phyloP scores from a whole-genome alignment of 164 flowering plant species.

The Saururus chinensis region DNA sequence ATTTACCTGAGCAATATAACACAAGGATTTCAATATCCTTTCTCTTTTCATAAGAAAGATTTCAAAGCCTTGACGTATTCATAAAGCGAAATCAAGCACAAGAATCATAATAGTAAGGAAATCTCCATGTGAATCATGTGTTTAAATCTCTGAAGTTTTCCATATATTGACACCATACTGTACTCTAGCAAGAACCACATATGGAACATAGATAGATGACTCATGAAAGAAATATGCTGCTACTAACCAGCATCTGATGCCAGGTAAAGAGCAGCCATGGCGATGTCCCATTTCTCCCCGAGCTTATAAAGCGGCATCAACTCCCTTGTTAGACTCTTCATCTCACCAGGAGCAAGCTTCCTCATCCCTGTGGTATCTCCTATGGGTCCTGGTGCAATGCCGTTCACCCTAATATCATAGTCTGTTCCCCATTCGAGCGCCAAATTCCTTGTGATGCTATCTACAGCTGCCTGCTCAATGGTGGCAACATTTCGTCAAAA shows the following conservation, averaged over 20 bases:
- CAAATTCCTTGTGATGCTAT: constrained; percentile 63
- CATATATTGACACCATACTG: background rate
- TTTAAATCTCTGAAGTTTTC: background rate
- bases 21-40: background rate
- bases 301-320: constrained; percentile 47
- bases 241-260: constrained; percentile 71
- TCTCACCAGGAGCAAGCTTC: constrained; percentile 67
- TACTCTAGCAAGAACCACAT: background rate
- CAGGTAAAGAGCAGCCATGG: constrained; percentile 82
- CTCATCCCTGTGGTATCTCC: constrained; percentile 67
- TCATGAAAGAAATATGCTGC: background rate
- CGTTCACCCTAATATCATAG: constrained; percentile 87
- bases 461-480: constrained; percentile 70
- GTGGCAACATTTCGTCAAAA: background rate
- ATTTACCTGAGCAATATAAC: constrained; percentile 33
- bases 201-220: background rate
- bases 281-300: constrained; percentile 93
- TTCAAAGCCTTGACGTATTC: background rate
- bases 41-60: too few relatives aligned
- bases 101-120: background rate
- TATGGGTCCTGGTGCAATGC: constrained; percentile 92
- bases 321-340: constrained; percentile 26
- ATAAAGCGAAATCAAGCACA: background rate
- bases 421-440: constrained; percentile 95
- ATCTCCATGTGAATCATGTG: background rate